These are phyloP conservation scores for Cladosporium sp. DNA, from an alignment of 2,329 filamentous ascomycete species.

Conservation along the genomic window DNA sequence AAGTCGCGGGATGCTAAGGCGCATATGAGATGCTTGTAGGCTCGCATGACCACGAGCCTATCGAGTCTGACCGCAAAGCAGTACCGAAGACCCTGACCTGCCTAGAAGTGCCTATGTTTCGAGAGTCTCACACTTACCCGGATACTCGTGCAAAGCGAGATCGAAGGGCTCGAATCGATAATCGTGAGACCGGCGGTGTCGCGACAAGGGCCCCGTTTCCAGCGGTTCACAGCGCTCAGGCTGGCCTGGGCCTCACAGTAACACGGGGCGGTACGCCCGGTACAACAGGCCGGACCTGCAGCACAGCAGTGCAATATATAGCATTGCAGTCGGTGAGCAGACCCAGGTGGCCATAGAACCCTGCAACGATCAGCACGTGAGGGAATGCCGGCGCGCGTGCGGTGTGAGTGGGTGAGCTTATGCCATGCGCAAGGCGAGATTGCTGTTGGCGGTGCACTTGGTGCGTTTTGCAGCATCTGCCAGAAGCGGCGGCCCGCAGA, in stretches of 20 bases:
- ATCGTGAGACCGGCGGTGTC: conserved; percentile 4
- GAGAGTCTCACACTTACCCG: neutral
- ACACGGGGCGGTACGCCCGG: neutral
- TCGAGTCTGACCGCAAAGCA: conserved; percentile 5
- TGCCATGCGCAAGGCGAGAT: neutral
- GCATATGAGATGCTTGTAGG: neutral
- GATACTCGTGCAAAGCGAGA: neutral
- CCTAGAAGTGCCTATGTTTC: neutral
- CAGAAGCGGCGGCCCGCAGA: neutral
- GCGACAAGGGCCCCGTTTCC: neutral
- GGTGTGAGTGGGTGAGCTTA: neutral
- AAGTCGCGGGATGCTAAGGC: conserved; percentile 9
- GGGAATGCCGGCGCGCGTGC: neutral
- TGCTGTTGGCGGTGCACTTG: neutral
- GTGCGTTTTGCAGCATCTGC: neutral
- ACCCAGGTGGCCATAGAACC: neutral
- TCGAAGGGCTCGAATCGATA: neutral
- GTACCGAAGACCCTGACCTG: neutral
- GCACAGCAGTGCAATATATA: neutral
- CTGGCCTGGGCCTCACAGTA: neutral
- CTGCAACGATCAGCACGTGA: conserved; percentile 10
- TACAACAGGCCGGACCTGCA: conserved; percentile 1
- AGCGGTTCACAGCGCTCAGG: neutral
- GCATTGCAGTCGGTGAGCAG: conserved; percentile 6
- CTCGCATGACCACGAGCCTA: neutral